A percentile compares a stretch with the other conserved stretches of the same genome.
Conservation (phyloP, 1,284 basidiomycete species). For the Schizophyllum amplum region DNA sequence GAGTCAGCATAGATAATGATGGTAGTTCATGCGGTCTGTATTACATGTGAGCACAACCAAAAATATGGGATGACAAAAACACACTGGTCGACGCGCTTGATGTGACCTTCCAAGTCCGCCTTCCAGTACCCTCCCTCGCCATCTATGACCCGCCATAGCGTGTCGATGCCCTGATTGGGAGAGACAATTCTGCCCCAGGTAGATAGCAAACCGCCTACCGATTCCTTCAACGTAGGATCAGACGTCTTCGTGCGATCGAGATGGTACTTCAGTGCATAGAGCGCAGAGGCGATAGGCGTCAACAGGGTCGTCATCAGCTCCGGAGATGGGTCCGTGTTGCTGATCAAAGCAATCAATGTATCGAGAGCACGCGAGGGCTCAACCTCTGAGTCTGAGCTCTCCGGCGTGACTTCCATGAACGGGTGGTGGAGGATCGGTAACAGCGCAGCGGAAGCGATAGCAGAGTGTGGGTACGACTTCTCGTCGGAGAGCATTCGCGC, state of each 20-base stretch:
- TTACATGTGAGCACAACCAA: neutral
- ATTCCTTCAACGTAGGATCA: conserved; percentile 54
- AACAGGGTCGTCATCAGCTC: conserved; percentile 54
- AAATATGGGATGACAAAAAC: conserved; percentile 10
- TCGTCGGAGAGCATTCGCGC: conserved; percentile 44
- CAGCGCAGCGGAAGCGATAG: conserved; percentile 19
- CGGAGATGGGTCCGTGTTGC: conserved; percentile 75
- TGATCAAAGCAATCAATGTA: conserved; percentile 47
- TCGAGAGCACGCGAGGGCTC: conserved; percentile 33
- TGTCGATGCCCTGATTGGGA: conserved; percentile 41
- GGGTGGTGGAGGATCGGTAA: conserved; percentile 24
- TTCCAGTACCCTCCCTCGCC: conserved; percentile 51
- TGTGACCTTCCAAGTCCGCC: conserved; percentile 42
- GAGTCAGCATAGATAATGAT: neutral
- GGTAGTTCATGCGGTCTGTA: neutral
- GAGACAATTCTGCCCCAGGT: conserved; percentile 70
- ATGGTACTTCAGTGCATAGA: conserved; percentile 59
- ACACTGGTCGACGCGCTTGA: conserved; percentile 35
- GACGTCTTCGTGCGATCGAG: conserved; percentile 46
- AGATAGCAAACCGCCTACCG: conserved; percentile 47
- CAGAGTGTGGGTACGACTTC: conserved; percentile 11
- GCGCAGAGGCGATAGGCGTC: conserved; percentile 55
- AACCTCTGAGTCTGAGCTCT: conserved; percentile 3
- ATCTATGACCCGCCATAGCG: conserved; percentile 53
- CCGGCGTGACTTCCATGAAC: conserved; percentile 4